A percentile compares a stretch with the other conserved stretches of the same genome.
phyloP scores from a whole-genome alignment of 768 basidiomycete genomes.

The Suillus decipiens region DNA sequence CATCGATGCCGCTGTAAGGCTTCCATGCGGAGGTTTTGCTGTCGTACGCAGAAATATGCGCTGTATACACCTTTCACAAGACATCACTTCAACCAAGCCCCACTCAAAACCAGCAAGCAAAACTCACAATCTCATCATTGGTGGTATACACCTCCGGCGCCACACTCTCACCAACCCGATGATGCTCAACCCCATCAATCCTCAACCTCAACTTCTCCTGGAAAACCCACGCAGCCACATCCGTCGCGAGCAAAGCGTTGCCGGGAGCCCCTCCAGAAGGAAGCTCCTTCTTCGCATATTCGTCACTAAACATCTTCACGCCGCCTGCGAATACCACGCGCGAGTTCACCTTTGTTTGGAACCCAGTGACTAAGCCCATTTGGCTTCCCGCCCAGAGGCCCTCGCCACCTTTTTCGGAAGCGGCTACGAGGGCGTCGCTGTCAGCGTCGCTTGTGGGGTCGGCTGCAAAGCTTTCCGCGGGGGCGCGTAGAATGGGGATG shows the following conservation, averaged over 20 bases:
- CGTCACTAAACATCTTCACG: slow-evolving; percentile 77
- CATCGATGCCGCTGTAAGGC: slow-evolving; percentile 69
- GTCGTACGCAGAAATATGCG: slow-evolving; percentile 72
- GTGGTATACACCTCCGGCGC: slow-evolving; percentile 79
- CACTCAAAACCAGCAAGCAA: not conserved
- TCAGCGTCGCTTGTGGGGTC: slow-evolving; percentile 45
- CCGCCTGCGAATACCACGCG: slow-evolving; percentile 84
- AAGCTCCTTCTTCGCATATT: slow-evolving; percentile 64
- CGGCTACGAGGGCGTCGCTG: slow-evolving; percentile 54
- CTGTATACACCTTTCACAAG: slow-evolving; percentile 62
- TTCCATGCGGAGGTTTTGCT: slow-evolving; percentile 59
- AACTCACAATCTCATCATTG: slow-evolving; percentile 78
- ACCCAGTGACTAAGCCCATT: slow-evolving; percentile 79
- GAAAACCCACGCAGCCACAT: slow-evolving; percentile 89
- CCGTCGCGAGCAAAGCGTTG: slow-evolving; percentile 72
- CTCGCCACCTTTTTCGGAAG: slow-evolving; percentile 74
- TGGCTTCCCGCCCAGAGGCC: slow-evolving; percentile 81
- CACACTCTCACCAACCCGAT: slow-evolving; percentile 60
- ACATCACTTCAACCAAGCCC: slow-evolving; percentile 9
- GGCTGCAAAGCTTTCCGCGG: slow-evolving; percentile 72
- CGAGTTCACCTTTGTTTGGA: slow-evolving; percentile 81
- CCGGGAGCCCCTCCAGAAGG: slow-evolving; percentile 63
- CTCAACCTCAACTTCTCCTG: slow-evolving; percentile 81
- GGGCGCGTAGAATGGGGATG: slow-evolving; percentile 80
- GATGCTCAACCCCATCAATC: slow-evolving; percentile 74